These are phyloP conservation scores for Boletus vinaceobasis DNA, from an alignment of 768 basidiomycete genomes.

Conservation along the genomic window DNA sequence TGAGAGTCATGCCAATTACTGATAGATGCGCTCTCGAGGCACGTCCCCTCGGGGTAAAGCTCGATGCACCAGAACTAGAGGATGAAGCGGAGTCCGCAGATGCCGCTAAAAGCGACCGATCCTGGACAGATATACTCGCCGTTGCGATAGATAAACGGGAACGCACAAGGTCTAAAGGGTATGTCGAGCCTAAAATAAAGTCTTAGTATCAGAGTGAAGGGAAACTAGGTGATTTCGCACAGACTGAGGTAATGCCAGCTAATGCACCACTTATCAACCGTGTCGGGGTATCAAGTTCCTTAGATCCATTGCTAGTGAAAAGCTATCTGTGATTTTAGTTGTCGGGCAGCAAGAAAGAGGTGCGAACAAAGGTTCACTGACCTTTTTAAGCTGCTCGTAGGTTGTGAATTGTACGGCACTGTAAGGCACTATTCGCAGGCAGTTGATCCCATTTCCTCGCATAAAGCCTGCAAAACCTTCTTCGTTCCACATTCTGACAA, in stretches of 20 bases:
- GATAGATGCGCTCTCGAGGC: slow-evolving; percentile 57
- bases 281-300: slow-evolving; percentile 82
- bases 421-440: slow-evolving; percentile 90
- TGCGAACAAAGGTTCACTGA: slow-evolving; percentile 29
- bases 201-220: slow-evolving; percentile 8
- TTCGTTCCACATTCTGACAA: slow-evolving; percentile 84
- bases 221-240: slow-evolving; percentile 45
- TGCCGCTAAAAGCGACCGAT: slow-evolving; percentile 20
- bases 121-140: slow-evolving; percentile 57
- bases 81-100: slow-evolving; percentile 28
- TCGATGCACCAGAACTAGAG: slow-evolving; percentile 49
- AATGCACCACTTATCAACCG: slow-evolving; percentile 83
- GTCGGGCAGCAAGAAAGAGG: slow-evolving; percentile 2
- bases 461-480: slow-evolving; percentile 93
- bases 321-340: slow-evolving; percentile 44
- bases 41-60: slow-evolving; percentile 26
- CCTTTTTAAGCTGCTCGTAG: slow-evolving; percentile 90
- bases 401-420: slow-evolving; percentile 84
- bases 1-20: slow-evolving; percentile 85
- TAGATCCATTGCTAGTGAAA: slow-evolving; percentile 67
- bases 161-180: slow-evolving; percentile 91
- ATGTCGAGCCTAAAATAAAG: slow-evolving; percentile 62
- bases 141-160: slow-evolving; percentile 92
- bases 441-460: slow-evolving; percentile 92
- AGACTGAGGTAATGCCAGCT: slow-evolving; percentile 93